phyloP scores from a whole-genome alignment of 352 stramenopile genomes.

The Globisporangium mamillatum region DNA sequence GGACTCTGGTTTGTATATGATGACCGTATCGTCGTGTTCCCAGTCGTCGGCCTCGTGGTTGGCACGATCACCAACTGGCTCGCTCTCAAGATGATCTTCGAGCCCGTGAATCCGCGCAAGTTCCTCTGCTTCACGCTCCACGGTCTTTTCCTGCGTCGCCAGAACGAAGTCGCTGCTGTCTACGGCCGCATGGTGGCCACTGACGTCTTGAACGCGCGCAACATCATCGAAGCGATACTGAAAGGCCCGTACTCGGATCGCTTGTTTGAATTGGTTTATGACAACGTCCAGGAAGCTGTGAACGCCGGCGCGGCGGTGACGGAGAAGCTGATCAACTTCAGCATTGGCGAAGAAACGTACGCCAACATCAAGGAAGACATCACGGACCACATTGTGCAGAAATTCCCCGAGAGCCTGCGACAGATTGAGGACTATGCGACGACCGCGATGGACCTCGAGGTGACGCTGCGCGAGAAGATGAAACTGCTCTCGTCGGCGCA shows the following conservation, averaged over 20 bases:
- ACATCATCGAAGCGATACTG: slow-evolving; percentile 89
- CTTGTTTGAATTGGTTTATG: slow-evolving; percentile 85
- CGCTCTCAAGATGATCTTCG: slow-evolving; percentile 92
- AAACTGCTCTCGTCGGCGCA: slow-evolving; percentile 80
- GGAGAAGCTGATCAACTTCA: slow-evolving; percentile 84
- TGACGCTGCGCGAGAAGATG: slow-evolving; percentile 92
- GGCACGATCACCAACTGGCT: slow-evolving; percentile 98
- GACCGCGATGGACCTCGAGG: slow-evolving; percentile 88
- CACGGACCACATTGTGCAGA: slow-evolving; percentile 84
- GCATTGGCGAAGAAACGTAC: slow-evolving; percentile 81
- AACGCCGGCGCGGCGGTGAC: slow-evolving; percentile 73
- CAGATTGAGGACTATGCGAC: slow-evolving; percentile 94
- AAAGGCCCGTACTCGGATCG: slow-evolving; percentile 85
- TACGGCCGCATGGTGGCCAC: slow-evolving; percentile 84
- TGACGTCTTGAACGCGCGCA: slow-evolving; percentile 86
- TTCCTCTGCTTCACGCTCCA: slow-evolving; percentile 92
- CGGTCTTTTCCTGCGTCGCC: slow-evolving; percentile 93
- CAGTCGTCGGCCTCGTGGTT: slow-evolving; percentile 93
- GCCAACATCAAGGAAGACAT: slow-evolving; percentile 87
- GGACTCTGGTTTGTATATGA: slow-evolving; percentile 85
- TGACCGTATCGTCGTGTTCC: slow-evolving; percentile 84
- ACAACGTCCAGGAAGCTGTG: slow-evolving; percentile 85
- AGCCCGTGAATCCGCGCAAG: slow-evolving; percentile 84
- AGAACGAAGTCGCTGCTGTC: slow-evolving; percentile 88
- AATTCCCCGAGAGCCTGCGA: slow-evolving; percentile 85